Percentiles rank a stretch among this genome's conserved stretches.
Evolutionary conservation across 2,329 filamentous ascomycete species (phyloP).

Genomic region (Colletotrichum truncatum): DNA sequence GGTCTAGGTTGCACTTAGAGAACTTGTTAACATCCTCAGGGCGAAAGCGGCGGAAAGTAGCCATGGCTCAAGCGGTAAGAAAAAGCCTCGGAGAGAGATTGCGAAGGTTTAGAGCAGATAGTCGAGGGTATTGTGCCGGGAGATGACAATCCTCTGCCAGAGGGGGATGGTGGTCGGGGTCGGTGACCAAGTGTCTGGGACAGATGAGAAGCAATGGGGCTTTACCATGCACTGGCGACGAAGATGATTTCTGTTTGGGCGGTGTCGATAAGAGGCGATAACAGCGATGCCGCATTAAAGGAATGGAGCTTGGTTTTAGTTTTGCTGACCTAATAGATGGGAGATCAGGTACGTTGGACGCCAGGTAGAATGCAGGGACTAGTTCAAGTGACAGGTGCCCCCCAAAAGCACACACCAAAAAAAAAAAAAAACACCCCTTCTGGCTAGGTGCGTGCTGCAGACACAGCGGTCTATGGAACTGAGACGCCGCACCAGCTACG

Average conservation of each 20-base stretch:
- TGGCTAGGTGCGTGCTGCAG: not conserved
- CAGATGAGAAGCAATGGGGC: not conserved
- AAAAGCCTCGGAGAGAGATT: not conserved
- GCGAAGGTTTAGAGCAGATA: not conserved
- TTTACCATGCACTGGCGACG: not conserved
- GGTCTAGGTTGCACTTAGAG: conserved; percentile 95
- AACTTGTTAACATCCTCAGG: conserved; percentile 87
- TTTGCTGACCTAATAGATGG: not conserved
- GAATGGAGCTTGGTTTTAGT: not conserved
- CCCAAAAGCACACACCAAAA: not conserved
- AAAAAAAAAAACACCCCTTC: not conserved
- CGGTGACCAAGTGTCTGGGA: not conserved
- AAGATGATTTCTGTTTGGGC: not conserved
- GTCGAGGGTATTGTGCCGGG: not conserved
- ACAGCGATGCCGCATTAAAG: not conserved
- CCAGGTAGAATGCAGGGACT: not conserved
- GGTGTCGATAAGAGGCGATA: not conserved
- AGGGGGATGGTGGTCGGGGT: not conserved
- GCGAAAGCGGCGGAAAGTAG: conserved; percentile 85
- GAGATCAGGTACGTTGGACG: not conserved
- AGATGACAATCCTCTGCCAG: not conserved
- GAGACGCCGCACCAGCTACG: not conserved
- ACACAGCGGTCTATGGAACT: not conserved
- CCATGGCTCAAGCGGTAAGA: conserved; percentile 61
- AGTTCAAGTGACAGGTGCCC: not conserved